Evolutionary conservation across 257 asterid species (phyloP).

Genomic region (Cinchona pubescens): DNA sequence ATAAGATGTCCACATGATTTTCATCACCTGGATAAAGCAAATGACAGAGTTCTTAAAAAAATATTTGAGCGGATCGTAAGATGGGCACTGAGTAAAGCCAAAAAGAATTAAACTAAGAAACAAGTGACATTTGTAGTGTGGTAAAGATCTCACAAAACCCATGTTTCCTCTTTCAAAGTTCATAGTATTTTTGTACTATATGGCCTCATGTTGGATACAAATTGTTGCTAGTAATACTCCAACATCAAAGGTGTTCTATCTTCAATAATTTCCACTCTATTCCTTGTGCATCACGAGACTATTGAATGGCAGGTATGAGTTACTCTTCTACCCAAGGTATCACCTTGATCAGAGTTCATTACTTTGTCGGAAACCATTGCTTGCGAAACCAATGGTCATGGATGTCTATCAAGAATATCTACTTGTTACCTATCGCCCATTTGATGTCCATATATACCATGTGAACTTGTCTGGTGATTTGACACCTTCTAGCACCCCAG

Average conservation of each 20-base stretch:
- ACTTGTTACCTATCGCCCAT: conserved; percentile 88
- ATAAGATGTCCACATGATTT: background rate
- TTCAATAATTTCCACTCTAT: background rate
- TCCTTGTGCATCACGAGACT: conserved; percentile 11
- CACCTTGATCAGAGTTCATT: conserved; percentile 98
- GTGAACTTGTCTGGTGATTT: conserved; percentile 86
- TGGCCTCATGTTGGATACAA: background rate
- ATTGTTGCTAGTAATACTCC: background rate
- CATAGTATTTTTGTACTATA: background rate
- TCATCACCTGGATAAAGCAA: conserved; percentile 3
- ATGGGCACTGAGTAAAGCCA: background rate
- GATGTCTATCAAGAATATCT: conserved; percentile 95
- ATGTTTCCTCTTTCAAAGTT: background rate
- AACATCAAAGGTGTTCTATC: background rate
- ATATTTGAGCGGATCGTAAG: background rate
- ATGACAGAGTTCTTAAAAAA: background rate
- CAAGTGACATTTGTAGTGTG: background rate
- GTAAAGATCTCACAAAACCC: background rate
- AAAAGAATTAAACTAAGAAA: background rate
- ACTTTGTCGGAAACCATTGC: conserved; percentile 79
- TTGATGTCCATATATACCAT: conserved; percentile 93
- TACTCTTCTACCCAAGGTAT: conserved; percentile 97
- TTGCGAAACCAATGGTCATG: conserved; percentile 92
- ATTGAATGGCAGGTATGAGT: conserved; percentile 73
- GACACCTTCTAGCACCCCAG: conserved; percentile 83